Base-by-base conservation (phyloP, 1,284 basidiomycete species). In the Tausonia pullulans region DNA sequence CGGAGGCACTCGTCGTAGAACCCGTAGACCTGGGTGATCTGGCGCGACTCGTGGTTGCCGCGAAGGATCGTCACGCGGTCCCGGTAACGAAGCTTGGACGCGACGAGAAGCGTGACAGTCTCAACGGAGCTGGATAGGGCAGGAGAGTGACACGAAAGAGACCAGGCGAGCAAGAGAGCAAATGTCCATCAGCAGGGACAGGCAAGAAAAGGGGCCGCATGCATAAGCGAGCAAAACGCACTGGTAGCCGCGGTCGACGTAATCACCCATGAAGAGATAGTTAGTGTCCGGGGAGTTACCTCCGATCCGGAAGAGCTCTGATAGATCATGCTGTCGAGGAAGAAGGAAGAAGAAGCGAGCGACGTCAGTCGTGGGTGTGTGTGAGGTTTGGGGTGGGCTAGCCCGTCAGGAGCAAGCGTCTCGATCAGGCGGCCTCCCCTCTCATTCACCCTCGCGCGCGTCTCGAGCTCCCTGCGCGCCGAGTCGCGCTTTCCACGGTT, bases 261-360 rank as follows among this genome's bases (percentile, higher is more conserved):
- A 98, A 81, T 99, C 95, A 56, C 96, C 96, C 96, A 99, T 99
- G 82, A 99, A 99, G 71, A 99, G 88, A 78, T 99, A 99, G 80
- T 98, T 99, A 69, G 96, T 98, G 80, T 98, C 96, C 66, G 95
- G 96, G 54, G 94, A 98, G 81, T 98, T 98, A 67, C 95, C 96
- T 62, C 96, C 95, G 75, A 99, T 98, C 64, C 94, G 88, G 81
- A 99, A 99, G 57, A 99, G 87, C 77, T 98, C 96, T 67, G 93
- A 96, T 64, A 99, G 87, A 81, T 99, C 96, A 78, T 98, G 94
- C 94, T 98, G 76, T 3, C 2, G 48, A 51, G 56, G 50, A 58
- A 0, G 48, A 4, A 54, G 46, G 40, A 43, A 49, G 13, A 48
- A 14, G 43, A 51, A 61, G 46, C 55, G 44, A 44, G 46, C 57